A percentile compares a stretch with the other conserved stretches of the same genome.
Conservation (phyloP, 2,329 filamentous ascomycete genomes). For the Colletotrichum echinochloae region DNA sequence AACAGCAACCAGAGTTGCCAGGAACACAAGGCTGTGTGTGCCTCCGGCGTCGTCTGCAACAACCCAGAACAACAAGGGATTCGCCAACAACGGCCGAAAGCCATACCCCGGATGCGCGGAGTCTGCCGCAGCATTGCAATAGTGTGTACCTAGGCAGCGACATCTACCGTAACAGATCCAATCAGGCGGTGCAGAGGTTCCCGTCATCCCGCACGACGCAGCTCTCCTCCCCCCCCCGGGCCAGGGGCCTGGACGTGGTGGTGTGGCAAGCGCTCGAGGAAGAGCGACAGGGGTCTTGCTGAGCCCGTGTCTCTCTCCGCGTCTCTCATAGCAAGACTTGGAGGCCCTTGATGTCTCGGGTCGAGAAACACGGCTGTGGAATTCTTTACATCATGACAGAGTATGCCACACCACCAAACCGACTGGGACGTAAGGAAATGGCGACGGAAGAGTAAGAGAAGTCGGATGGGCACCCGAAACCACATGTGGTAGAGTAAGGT, state of each 20-base stretch:
- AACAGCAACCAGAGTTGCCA: not conserved
- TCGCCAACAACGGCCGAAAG: not conserved
- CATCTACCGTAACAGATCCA: not conserved
- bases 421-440: not conserved
- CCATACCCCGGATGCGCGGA: not conserved
- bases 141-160: not conserved
- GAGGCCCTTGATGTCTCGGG: conserved; percentile 12
- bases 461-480: not conserved
- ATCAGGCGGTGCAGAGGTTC: not conserved
- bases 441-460: not conserved
- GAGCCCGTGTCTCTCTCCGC: conserved; percentile 14
- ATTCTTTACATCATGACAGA: conserved; percentile 2
- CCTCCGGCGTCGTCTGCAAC: not conserved
- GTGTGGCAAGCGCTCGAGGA: conserved; percentile 14
- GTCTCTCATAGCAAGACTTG: conserved; percentile 8
- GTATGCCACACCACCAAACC: not conserved
- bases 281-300: conserved; percentile 5
- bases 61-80: no score
- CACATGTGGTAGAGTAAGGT: conserved; percentile 21
- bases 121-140: not conserved
- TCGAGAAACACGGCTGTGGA: conserved; percentile 5
- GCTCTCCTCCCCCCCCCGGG: no score
- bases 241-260: not conserved
- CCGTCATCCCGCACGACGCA: not conserved
- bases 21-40: conserved; percentile 5